These are phyloP conservation scores for Lagenaria siceraria DNA, from an alignment of 306 rosid genomes.

Conservation along the genomic window DNA sequence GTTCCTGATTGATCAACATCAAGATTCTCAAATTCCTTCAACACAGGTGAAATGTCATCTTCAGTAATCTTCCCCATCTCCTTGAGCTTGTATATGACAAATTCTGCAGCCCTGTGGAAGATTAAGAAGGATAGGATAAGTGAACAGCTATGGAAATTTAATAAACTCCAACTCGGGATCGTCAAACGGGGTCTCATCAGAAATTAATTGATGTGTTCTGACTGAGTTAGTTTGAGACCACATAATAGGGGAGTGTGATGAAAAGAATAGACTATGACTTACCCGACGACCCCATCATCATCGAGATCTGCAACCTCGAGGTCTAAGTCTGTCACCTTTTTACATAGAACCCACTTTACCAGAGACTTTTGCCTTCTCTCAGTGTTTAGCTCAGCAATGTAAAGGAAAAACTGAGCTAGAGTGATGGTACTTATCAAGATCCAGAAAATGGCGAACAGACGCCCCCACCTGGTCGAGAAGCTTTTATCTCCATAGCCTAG, in stretches of 20 bases:
- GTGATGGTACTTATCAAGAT: conserved; percentile 53
- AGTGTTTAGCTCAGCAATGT: conserved; percentile 56
- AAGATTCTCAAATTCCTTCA: conserved; percentile 73
- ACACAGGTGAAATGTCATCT: conserved; percentile 57
- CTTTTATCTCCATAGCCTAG: conserved; percentile 67
- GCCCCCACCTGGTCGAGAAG: conserved; percentile 63
- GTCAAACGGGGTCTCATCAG: background rate
- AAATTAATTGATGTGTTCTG: background rate
- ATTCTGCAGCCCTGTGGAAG: conserved; percentile 54
- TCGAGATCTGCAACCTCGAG: conserved; percentile 87
- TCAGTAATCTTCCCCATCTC: conserved; percentile 83
- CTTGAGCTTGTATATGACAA: conserved; percentile 59
- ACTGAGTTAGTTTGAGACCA: background rate
- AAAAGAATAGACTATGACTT: conserved; percentile 17
- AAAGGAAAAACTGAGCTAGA: conserved; percentile 71
- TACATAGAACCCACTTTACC: conserved; percentile 49
- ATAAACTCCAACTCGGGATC: background rate
- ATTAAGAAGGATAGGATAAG: background rate
- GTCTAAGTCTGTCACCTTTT: conserved; percentile 38
- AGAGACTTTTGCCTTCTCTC: conserved; percentile 48
- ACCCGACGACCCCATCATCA: conserved; percentile 56
- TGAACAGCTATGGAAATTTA: background rate
- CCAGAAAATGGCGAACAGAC: conserved; percentile 74
- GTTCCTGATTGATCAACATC: conserved; percentile 90
- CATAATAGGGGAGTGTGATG: background rate